phyloP scores from a whole-genome alignment of 2,329 filamentous ascomycete species.

The Neonectria ditissima region DNA sequence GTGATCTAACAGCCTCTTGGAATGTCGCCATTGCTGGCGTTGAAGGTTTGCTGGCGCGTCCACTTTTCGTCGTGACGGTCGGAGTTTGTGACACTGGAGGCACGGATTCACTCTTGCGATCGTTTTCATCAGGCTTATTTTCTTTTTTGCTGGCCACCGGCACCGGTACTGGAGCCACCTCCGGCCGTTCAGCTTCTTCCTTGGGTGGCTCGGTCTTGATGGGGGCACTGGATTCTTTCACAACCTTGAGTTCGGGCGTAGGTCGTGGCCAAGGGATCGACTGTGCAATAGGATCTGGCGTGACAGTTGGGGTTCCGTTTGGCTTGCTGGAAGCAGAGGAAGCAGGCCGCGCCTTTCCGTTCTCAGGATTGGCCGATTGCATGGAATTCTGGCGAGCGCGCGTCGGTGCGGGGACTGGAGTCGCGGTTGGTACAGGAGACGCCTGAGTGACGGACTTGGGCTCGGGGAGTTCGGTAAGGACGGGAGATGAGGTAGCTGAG shows the following conservation, averaged over 20 bases:
- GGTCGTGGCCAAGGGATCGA: constrained; percentile 47
- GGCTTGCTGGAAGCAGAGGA: constrained; percentile 72
- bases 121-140: constrained; percentile 52
- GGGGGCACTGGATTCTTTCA: constrained; percentile 59
- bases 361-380: constrained; percentile 66
- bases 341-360: constrained; percentile 64
- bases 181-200: constrained; percentile 49
- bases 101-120: constrained; percentile 60
- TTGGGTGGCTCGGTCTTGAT: constrained; percentile 50
- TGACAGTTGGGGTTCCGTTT: constrained; percentile 60
- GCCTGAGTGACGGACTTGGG: constrained; percentile 61
- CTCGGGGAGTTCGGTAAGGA: constrained; percentile 77
- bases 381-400: constrained; percentile 82
- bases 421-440: constrained; percentile 70
- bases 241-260: constrained; percentile 60
- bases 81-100: constrained; percentile 53
- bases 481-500: constrained; percentile 79
- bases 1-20: constrained; percentile 66
- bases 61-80: constrained; percentile 72
- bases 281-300: constrained; percentile 52
- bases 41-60: constrained; percentile 74
- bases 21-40: constrained; percentile 72
- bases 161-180: constrained; percentile 40
- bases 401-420: constrained; percentile 73
- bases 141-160: constrained; percentile 57